Evolutionary conservation across 1,284 basidiomycete genomes (phyloP).

Genomic region (Vanrija sp.): DNA sequence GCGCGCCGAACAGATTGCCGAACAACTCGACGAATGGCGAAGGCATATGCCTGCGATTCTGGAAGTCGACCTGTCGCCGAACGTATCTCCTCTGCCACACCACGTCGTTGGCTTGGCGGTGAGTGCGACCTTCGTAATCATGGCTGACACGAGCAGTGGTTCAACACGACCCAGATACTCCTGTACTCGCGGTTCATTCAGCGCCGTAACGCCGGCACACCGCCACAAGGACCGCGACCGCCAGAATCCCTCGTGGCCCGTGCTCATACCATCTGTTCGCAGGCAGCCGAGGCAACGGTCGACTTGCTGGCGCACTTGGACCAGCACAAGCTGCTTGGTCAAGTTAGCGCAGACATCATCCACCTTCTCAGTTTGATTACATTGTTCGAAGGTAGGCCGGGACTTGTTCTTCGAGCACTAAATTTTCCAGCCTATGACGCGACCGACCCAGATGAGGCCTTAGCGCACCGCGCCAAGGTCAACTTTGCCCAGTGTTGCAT

Average conservation of each 20-base stretch:
- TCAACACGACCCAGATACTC: slow-evolving; percentile 35
- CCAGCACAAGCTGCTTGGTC: slow-evolving; percentile 29
- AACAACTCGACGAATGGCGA: slow-evolving; percentile 32
- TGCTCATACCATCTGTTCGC: slow-evolving; percentile 33
- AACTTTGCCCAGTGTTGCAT: slow-evolving; percentile 45
- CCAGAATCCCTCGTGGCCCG: slow-evolving; percentile 10
- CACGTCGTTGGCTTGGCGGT: slow-evolving; percentile 37
- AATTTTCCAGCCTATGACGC: slow-evolving; percentile 24
- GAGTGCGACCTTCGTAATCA: slow-evolving; percentile 6
- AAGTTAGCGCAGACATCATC: slow-evolving; percentile 40
- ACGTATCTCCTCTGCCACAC: slow-evolving; percentile 35
- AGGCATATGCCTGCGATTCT: slow-evolving; percentile 26
- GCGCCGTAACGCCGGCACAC: slow-evolving; percentile 5
- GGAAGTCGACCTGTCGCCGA: slow-evolving; percentile 15
- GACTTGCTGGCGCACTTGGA: slow-evolving; percentile 37
- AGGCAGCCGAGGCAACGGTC: slow-evolving; percentile 33
- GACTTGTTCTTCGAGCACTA: not conserved
- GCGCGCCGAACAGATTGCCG: slow-evolving; percentile 20
- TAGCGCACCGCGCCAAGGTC: slow-evolving; percentile 30
- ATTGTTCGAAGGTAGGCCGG: slow-evolving; percentile 34
- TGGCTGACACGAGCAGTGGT: slow-evolving; percentile 30
- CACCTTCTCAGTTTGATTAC: slow-evolving; percentile 42
- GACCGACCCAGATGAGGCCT: slow-evolving; percentile 16
- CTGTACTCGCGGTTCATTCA: slow-evolving; percentile 40
- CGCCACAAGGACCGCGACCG: not conserved